Conservation (phyloP, 192 early-diverging fungal species). For the Coemansia sp. region DNA sequence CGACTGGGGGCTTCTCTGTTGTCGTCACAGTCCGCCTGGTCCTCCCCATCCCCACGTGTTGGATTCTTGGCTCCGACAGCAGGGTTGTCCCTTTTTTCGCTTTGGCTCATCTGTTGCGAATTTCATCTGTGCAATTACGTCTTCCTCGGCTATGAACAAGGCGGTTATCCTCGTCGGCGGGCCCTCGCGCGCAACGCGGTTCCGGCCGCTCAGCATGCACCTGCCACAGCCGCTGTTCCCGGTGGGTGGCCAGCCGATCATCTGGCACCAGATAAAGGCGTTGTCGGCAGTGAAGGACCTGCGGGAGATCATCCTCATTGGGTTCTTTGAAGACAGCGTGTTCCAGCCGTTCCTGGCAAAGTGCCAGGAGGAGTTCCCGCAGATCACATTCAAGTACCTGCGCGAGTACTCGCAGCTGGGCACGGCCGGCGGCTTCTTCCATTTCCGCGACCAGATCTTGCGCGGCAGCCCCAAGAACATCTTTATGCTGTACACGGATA, state of each 20-base stretch:
- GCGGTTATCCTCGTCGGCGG: slow-evolving; percentile 97
- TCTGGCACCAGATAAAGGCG: slow-evolving; percentile 93
- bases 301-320: slow-evolving; percentile 91
- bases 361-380: slow-evolving; percentile 80
- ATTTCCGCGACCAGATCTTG: slow-evolving; percentile 97
- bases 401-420: slow-evolving; percentile 96
- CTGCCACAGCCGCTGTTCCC: slow-evolving; percentile 98
- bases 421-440: slow-evolving; percentile 95
- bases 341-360: slow-evolving; percentile 86
- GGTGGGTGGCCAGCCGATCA: slow-evolving; percentile 91
- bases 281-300: slow-evolving; percentile 82
- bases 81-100: no score
- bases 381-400: slow-evolving; percentile 86
- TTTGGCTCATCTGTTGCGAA: no score
- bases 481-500: slow-evolving; percentile 96
- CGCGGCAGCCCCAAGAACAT: slow-evolving; percentile 85
- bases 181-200: slow-evolving; percentile 93
- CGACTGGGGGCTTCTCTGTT: no score
- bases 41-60: no score
- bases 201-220: slow-evolving; percentile 94
- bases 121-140: no score
- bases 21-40: no score
- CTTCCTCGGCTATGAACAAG: slow-evolving; percentile 55
- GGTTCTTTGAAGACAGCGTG: slow-evolving; percentile 94
- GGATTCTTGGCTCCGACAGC: no score